These are phyloP conservation scores for Clavispora santaluciae DNA, from an alignment of 805 yeast species.

Conservation along the genomic window DNA sequence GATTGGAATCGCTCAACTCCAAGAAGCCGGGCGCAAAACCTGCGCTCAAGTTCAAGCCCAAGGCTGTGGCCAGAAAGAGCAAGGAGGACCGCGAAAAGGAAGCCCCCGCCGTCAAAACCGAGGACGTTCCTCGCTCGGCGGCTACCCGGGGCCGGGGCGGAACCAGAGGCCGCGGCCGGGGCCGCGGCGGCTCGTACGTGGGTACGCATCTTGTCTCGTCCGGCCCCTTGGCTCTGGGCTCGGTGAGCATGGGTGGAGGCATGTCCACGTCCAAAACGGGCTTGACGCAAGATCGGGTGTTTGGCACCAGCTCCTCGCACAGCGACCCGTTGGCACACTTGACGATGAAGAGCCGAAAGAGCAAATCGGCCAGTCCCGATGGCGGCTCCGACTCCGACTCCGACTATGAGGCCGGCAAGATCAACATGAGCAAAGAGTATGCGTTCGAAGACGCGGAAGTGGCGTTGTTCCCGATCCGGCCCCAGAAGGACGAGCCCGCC, in stretches of 20 bases:
- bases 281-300: slow-evolving; percentile 28
- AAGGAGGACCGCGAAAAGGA: slow-evolving; percentile 79
- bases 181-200: slow-evolving; percentile 37
- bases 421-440: slow-evolving; percentile 63
- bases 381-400: slow-evolving; percentile 41
- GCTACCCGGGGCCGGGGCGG: slow-evolving; percentile 23
- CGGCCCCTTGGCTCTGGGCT: slow-evolving; percentile 71
- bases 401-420: slow-evolving; percentile 41
- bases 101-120: slow-evolving; percentile 52
- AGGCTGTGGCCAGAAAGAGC: slow-evolving; percentile 76
- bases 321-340: slow-evolving; percentile 36
- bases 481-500: slow-evolving; percentile 44
- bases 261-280: slow-evolving; percentile 22
- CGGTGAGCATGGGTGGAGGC: slow-evolving; percentile 40
- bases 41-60: slow-evolving; percentile 75
- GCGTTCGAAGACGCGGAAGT: slow-evolving; percentile 49
- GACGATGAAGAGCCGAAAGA: slow-evolving; percentile 26
- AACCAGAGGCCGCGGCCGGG: slow-evolving; percentile 30
- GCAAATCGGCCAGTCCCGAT: slow-evolving; percentile 15
- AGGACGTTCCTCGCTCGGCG: slow-evolving; percentile 15
- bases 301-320: slow-evolving; percentile 41
- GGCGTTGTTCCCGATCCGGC: slow-evolving; percentile 65
- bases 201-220: slow-evolving; percentile 63
- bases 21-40: slow-evolving; percentile 41
- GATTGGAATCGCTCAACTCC: slow-evolving; percentile 38